Percentiles rank a stretch among this genome's conserved stretches.
These are phyloP conservation scores for Mycena pura DNA, from an alignment of 768 basidiomycete genomes.

Conservation along the genomic window DNA sequence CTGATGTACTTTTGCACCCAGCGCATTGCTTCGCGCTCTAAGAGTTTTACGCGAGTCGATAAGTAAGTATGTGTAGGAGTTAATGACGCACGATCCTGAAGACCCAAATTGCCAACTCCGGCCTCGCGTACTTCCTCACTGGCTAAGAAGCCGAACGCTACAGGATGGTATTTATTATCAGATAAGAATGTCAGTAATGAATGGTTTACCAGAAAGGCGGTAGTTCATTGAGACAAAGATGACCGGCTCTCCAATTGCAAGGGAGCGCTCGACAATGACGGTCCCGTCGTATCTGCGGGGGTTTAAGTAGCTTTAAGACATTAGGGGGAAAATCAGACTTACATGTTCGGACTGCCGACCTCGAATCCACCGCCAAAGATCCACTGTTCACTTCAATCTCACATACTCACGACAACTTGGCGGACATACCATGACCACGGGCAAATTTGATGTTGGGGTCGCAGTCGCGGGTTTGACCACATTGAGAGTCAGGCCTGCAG, in stretches of 20 bases:
- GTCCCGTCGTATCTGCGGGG: slow-evolving; percentile 52
- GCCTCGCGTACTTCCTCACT: slow-evolving; percentile 58
- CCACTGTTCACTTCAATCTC: slow-evolving; percentile 44
- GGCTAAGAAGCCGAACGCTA: slow-evolving; percentile 60
- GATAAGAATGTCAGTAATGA: background rate
- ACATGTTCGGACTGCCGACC: slow-evolving; percentile 45
- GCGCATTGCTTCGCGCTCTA: slow-evolving; percentile 62
- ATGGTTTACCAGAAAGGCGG: slow-evolving; percentile 40
- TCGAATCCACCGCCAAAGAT: slow-evolving; percentile 60
- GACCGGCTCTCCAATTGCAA: slow-evolving; percentile 49
- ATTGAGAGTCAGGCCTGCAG: slow-evolving; percentile 58
- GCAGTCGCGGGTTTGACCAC: slow-evolving; percentile 52
- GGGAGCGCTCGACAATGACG: slow-evolving; percentile 51
- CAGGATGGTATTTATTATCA: background rate
- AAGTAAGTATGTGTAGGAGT: background rate
- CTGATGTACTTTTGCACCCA: slow-evolving; percentile 74
- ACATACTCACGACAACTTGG: background rate
- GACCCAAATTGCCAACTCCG: slow-evolving; percentile 66
- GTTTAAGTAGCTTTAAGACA: background rate
- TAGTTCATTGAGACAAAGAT: slow-evolving; percentile 66
- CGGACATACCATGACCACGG: slow-evolving; percentile 57
- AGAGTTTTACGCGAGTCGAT: background rate
- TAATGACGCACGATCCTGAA: slow-evolving; percentile 63
- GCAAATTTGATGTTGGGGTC: slow-evolving; percentile 50
- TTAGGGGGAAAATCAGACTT: slow-evolving; percentile 11